phyloP scores from a whole-genome alignment of 1,284 basidiomycete genomes.

The Rhodofomes roseus region DNA sequence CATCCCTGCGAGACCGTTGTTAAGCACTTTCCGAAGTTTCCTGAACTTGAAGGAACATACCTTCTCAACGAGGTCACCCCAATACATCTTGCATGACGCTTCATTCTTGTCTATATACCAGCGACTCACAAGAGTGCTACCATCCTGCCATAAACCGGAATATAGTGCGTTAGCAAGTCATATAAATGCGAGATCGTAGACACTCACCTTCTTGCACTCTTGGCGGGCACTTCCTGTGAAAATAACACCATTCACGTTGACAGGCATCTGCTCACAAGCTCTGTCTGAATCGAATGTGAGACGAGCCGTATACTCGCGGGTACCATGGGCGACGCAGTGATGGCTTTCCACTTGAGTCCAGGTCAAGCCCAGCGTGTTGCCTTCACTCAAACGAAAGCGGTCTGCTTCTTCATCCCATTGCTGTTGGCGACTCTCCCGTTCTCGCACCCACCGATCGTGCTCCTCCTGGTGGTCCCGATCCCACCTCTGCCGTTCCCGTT shows the following conservation, averaged over 20 bases:
- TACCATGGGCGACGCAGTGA: conserved; percentile 13
- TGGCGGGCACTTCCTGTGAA: conserved; percentile 9
- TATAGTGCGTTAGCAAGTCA: neutral
- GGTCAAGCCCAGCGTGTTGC: conserved; percentile 12
- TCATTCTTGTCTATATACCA: conserved; percentile 20
- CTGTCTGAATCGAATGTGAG: conserved; percentile 13
- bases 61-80: conserved; percentile 12
- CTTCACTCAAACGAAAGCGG: neutral
- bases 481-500: neutral
- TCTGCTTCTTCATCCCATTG: neutral
- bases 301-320: conserved; percentile 14
- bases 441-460: no score
- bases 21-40: no score
- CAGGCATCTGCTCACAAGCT: conserved; percentile 17
- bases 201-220: conserved; percentile 9
- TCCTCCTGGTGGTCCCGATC: neutral
- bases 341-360: conserved; percentile 14
- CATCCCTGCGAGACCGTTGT: no score
- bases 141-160: neutral
- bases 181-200: neutral
- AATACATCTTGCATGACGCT: conserved; percentile 17
- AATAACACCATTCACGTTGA: conserved; percentile 13
- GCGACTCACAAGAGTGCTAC: conserved; percentile 12
- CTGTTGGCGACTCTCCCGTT: no score
- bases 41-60: conserved; percentile 3